phyloP scores from a whole-genome alignment of 106 monocot species.

The Posidonia australis region DNA sequence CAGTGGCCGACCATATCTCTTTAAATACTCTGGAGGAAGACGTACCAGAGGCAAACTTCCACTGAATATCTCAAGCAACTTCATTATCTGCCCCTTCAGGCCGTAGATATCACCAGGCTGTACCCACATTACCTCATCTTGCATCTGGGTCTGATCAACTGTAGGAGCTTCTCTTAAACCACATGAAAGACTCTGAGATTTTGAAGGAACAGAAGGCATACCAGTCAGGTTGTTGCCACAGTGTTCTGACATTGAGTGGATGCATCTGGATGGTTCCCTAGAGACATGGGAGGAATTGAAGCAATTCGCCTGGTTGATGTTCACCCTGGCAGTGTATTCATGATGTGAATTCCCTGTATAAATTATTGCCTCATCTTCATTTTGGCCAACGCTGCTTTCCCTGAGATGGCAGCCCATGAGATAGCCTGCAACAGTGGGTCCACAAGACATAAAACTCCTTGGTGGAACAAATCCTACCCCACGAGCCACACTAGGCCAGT shows the following conservation, averaged over 20 bases:
- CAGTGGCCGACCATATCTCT: conserved; percentile 51
- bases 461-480: conserved; percentile 75
- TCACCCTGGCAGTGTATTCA: conserved; percentile 17
- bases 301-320: conserved; percentile 15
- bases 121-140: conserved; percentile 38
- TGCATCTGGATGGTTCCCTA: conserved; percentile 19
- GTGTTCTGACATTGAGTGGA: conserved; percentile 4
- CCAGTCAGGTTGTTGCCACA: conserved; percentile 13
- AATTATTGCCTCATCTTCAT: conserved; percentile 70
- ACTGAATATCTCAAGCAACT: conserved; percentile 52
- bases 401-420: conserved; percentile 11
- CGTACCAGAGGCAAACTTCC: conserved; percentile 68
- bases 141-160: conserved; percentile 14
- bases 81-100: conserved; percentile 54
- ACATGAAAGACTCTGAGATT: conserved; percentile 32
- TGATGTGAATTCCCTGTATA: conserved; percentile 32
- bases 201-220: conserved; percentile 23
- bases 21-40: conserved; percentile 60
- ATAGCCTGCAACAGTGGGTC: conserved; percentile 17
- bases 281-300: conserved; percentile 20
- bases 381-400: conserved; percentile 23
- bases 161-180: conserved; percentile 21
- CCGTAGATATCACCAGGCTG: conserved; percentile 75
- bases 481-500: conserved; percentile 80
- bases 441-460: conserved; percentile 20